Base-by-base conservation (phyloP, 2,329 filamentous ascomycete genomes). In the Ilyonectria robusta region DNA sequence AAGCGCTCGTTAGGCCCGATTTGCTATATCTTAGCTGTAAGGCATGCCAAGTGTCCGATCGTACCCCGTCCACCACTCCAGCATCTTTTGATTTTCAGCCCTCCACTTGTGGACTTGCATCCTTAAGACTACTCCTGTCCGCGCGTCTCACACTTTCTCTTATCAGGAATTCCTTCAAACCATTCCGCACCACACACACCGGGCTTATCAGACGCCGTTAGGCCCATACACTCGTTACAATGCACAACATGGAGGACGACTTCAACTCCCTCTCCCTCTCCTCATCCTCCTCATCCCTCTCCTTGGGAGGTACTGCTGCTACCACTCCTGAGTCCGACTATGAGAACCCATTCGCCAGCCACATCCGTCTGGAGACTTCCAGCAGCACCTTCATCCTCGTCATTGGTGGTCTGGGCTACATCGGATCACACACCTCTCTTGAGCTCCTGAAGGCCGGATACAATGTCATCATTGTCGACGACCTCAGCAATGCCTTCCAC, bases 401-500 rank as follows among this genome's bases (percentile, higher is more conserved):
- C 31, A 84, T 86, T 42, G 86, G 86, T 21, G 86, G 86, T 10
- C 81, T 87, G 15, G 86, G 86, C 7, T 88, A 86, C 75, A 88
- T 88, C 60, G 87, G 87, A 31, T 88, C 85, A 2, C 86, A 88
- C 74, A 88, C 86, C 0, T 82, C 84, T 1, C 78, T 88, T 1
- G 86, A 88, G 72, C 78, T 89, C 37, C 80, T 88, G 66, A 85
- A 87, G 66, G 83, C 82, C 40, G 85, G 86, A 21, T 83, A 86
- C 77, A 87, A 86, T 68, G 86, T 88, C 35, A 81, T 88, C 63
- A 80, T 84, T 56, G 78, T 84, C 51, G 83, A 84, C 67, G 80
- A 83, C 67, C 76, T 84, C 15, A 79, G 78, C 75, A 89, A 88
- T 75, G 80, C 80, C 73, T 80, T 77, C 69, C 70, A 62, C 70